Conservation (phyloP, 2,329 filamentous ascomycete genomes). For the Cordyceps javanica region DNA sequence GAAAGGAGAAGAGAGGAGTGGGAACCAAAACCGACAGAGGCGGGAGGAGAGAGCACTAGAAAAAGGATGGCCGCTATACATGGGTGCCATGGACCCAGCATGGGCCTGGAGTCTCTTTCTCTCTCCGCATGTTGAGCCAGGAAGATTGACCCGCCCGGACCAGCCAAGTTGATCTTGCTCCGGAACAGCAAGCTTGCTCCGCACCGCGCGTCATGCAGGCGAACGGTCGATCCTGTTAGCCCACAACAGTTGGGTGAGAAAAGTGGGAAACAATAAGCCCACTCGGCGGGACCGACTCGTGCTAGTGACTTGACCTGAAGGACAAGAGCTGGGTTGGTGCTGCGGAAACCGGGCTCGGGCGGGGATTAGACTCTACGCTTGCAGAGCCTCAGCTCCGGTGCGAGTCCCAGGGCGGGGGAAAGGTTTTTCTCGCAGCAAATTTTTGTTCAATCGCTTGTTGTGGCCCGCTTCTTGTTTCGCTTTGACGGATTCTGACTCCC, state of each 20-base stretch:
- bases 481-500: background rate
- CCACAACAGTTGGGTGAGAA: background rate
- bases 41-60: background rate
- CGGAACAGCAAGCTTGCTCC: constrained; percentile 3
- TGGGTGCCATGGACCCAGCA: too few relatives aligned
- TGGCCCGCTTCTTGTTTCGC: background rate
- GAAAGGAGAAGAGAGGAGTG: background rate
- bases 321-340: background rate
- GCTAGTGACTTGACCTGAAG: background rate
- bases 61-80: constrained; percentile 3
- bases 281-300: background rate
- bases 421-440: background rate
- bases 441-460: background rate
- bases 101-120: too few relatives aligned
- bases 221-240: constrained; percentile 6
- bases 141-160: background rate
- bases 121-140: background rate
- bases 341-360: background rate
- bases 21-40: background rate
- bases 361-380: constrained; percentile 1
- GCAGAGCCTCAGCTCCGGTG: constrained; percentile 7
- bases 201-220: constrained; percentile 7
- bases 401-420: background rate
- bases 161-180: background rate
- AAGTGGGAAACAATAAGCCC: background rate